Conservation (phyloP, 768 basidiomycete genomes). For the Podaxis rugospora region DNA sequence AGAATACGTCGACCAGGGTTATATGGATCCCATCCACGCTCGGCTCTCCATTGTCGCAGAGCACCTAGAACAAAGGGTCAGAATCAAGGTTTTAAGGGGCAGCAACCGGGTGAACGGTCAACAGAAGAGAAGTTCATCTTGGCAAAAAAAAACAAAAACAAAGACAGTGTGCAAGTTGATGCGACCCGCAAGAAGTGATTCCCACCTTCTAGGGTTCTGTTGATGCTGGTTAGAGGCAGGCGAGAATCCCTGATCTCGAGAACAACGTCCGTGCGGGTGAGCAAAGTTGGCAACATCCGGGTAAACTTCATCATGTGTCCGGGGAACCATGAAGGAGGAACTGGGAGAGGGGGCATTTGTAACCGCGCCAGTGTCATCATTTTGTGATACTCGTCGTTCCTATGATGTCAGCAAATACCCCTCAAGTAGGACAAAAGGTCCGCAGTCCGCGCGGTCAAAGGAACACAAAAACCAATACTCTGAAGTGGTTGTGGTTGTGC, state of each 20-base stretch:
- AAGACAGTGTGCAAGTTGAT: conserved; percentile 6
- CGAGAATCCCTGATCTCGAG: conserved; percentile 93
- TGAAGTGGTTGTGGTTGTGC: not conserved
- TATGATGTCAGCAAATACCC: not conserved
- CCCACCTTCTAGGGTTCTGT: conserved; percentile 79
- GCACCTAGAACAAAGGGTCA: conserved; percentile 39
- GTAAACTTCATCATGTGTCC: conserved; percentile 94
- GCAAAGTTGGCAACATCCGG: conserved; percentile 66
- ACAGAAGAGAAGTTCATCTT: not conserved
- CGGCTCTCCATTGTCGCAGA: conserved; percentile 63
- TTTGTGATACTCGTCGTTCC: not conserved
- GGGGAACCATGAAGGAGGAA: conserved; percentile 90
- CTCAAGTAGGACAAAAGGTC: not conserved
- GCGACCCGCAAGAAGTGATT: conserved; percentile 21
- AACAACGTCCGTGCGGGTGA: conserved; percentile 84
- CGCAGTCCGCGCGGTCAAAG: not conserved
- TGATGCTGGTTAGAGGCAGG: conserved; percentile 91
- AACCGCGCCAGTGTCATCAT: conserved; percentile 32
- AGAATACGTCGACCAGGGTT: conserved; percentile 34
- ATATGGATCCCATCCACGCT: conserved; percentile 55
- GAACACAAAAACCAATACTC: not conserved
- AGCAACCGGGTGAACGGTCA: not conserved
- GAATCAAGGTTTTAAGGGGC: conserved; percentile 14
- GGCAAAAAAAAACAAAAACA: not conserved
- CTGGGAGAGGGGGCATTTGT: conserved; percentile 45